Evolutionary conservation across 345 rosid species (phyloP).

Genomic region (Murraya koenigii): DNA sequence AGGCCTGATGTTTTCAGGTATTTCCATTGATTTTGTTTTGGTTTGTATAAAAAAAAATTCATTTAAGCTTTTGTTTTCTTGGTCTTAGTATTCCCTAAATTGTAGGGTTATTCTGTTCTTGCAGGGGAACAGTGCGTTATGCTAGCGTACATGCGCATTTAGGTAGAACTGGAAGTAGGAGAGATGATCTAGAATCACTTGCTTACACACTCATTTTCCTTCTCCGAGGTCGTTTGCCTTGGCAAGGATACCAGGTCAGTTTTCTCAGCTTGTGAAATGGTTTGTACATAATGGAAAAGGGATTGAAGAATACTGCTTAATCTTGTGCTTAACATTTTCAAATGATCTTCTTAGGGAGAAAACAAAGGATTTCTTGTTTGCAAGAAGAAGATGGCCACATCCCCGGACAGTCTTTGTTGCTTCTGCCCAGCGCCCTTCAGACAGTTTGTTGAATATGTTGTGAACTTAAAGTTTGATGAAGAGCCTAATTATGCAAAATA

Average conservation of each 20-base stretch:
- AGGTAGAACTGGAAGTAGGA: slow-evolving; percentile 70
- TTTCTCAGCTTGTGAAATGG: background rate
- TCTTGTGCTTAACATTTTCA: background rate
- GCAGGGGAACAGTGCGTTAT: slow-evolving; percentile 81
- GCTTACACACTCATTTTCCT: slow-evolving; percentile 82
- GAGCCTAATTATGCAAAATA: slow-evolving; percentile 65
- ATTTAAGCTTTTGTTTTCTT: background rate
- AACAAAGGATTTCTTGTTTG: slow-evolving; percentile 70
- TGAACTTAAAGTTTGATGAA: slow-evolving; percentile 68
- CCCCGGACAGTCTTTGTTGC: slow-evolving; percentile 56
- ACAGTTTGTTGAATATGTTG: slow-evolving; percentile 64
- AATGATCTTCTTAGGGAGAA: slow-evolving; percentile 50
- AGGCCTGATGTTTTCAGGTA: slow-evolving; percentile 82
- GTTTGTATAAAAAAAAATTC: background rate
- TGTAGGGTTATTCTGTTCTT: background rate
- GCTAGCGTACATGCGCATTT: slow-evolving; percentile 81
- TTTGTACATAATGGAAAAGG: background rate
- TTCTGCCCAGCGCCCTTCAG: slow-evolving; percentile 62
- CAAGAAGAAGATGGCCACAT: slow-evolving; percentile 75
- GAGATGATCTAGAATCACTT: slow-evolving; percentile 86
- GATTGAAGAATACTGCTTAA: background rate
- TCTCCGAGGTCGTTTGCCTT: slow-evolving; percentile 74
- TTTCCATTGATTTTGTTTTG: background rate
- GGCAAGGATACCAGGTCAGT: slow-evolving; percentile 79
- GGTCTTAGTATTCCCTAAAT: background rate